Evolutionary conservation across 768 basidiomycete species (phyloP), one percentile per base, ranked within the genome.

Genomic region (Glaciozyma martinii): DNA sequence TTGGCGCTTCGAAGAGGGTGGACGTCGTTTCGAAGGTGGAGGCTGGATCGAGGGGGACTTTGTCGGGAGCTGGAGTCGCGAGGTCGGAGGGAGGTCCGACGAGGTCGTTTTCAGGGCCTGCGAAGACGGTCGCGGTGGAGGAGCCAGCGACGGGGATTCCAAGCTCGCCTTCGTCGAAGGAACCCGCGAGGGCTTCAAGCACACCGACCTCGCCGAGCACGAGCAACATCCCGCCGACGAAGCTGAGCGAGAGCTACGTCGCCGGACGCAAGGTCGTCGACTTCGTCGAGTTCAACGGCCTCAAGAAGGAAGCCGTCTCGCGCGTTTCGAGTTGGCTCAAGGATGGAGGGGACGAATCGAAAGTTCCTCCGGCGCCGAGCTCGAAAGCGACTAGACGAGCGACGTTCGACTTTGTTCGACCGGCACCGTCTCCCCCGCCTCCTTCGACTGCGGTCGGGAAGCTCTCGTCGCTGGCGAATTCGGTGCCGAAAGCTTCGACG

Each of bases 211-310:
- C 49, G 49, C 23, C 49, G n/a, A 27, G n/a, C 49, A 27, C 21
- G 5, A 27, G 21, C 4, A n/a, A n/a, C 49, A 25, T 47, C 21
- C n/a, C 46, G 21, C 27, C 49, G 49, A 10, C 49, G 13, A 25
- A 55, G 30, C 42, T 55, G 27, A 50, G 60, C 23, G 46, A 46
- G 46, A 49, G 46, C 23, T 16, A 50, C 30, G 37, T 57, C 56
- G 42, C 62, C 21, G 69, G 66, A 0, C 60, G 69, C n/a, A 70
- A 70, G 32, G 60, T 70, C 33, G 58, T 70, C 63, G 50, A 67
- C 12, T 32, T 37, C 1, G 33, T 2, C 21, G 69, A 70, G 54
- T 32, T 60, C 29, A 60, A 60, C 29, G 60, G 46, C 1, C 58
- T 70, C 23, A 66, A 60, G 61, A 55, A 64, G 18, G 63, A 62